Evolutionary conservation across 1,139 yeast genomes (phyloP).

Genomic region (Pichia sp.): DNA sequence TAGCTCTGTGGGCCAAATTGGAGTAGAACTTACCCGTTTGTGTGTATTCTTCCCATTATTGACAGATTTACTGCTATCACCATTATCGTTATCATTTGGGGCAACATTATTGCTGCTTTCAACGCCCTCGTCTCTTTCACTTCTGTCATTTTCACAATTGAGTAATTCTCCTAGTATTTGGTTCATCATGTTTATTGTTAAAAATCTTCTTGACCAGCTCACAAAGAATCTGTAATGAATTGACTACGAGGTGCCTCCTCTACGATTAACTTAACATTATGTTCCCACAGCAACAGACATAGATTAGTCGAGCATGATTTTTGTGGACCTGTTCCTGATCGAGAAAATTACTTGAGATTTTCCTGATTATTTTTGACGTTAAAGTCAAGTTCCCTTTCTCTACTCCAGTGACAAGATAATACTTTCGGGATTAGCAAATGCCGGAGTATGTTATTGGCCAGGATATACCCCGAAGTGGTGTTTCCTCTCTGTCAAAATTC

Average conservation of each 20-base stretch:
- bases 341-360: not conserved
- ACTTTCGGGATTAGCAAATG: not conserved
- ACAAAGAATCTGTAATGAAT: too few relatives aligned
- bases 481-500: not conserved
- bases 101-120: not conserved
- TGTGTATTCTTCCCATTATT: not conserved
- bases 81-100: not conserved
- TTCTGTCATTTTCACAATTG: not conserved
- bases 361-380: not conserved
- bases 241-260: not conserved
- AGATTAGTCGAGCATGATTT: not conserved
- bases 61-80: not conserved
- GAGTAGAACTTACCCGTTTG: conserved; percentile 5
- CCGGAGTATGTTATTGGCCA: not conserved
- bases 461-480: not conserved
- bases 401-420: too few relatives aligned
- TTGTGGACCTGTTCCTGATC: not conserved
- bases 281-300: not conserved
- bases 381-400: too few relatives aligned
- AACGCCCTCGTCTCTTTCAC: not conserved
- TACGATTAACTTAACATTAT: not conserved
- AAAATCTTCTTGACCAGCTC: too few relatives aligned
- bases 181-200: not conserved
- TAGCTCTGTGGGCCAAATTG: conserved; percentile 13
- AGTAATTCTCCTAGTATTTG: conserved; percentile 1